These are phyloP conservation scores for Croton setiger DNA, from an alignment of 441 rosid genomes.

Conservation along the genomic window DNA sequence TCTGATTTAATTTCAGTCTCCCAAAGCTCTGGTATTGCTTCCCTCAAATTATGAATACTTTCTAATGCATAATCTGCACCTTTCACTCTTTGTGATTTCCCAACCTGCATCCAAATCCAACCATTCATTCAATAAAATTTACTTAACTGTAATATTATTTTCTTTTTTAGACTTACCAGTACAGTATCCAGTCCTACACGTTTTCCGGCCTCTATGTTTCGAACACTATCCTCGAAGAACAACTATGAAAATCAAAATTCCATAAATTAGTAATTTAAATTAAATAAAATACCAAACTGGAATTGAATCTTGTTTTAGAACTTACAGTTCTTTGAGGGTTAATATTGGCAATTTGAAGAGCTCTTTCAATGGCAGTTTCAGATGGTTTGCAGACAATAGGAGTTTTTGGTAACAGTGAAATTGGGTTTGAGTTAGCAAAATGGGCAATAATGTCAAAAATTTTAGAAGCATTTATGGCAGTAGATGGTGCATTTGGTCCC, in stretches of 20 bases:
- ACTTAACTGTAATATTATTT: no score
- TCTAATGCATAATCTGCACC: constrained; percentile 92
- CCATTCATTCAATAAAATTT: no score
- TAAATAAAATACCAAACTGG: background rate
- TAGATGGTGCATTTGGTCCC: constrained; percentile 21
- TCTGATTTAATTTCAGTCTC: constrained; percentile 55
- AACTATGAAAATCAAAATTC: constrained; percentile 39
- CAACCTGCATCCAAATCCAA: constrained; percentile 44
- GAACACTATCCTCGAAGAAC: constrained; percentile 92
- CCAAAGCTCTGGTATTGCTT: constrained; percentile 89
- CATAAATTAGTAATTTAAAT: background rate
- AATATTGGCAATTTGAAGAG: constrained; percentile 68
- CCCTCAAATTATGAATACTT: constrained; percentile 85
- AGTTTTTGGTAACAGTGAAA: constrained; percentile 50
- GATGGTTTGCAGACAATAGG: constrained; percentile 88
- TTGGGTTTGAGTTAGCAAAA: constrained; percentile 41
- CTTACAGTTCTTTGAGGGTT: constrained; percentile 81
- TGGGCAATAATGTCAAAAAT: constrained; percentile 58
- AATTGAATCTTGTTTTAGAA: background rate
- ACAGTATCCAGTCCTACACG: constrained; percentile 85
- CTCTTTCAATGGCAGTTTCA: constrained; percentile 62
- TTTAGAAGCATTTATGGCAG: constrained; percentile 15
- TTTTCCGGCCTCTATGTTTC: constrained; percentile 87
- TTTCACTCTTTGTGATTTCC: constrained; percentile 67
- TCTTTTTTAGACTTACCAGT: constrained; percentile 42